Conservation (phyloP, 495 filamentous ascomycete species). For the Tuber brumale region DNA sequence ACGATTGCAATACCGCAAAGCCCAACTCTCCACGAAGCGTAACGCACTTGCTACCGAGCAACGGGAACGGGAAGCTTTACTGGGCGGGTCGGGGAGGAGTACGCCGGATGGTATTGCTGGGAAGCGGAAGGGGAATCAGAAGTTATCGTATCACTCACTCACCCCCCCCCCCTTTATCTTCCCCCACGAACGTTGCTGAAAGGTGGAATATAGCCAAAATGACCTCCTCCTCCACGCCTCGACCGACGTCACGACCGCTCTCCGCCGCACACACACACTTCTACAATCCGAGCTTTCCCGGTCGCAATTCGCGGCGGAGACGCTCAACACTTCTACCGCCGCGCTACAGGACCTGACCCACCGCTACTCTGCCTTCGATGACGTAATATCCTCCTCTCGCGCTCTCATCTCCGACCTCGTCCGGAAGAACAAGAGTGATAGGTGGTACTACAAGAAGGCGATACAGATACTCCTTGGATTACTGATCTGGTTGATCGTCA, state of each 20-base stretch:
- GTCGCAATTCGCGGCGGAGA: conserved; percentile 81
- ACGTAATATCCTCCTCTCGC: conserved; percentile 62
- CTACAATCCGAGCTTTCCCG: conserved; percentile 75
- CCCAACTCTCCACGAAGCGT: conserved; percentile 56
- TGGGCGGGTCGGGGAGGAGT: conserved; percentile 50
- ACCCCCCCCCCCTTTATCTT: neutral
- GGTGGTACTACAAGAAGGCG: conserved; percentile 88
- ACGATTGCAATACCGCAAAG: conserved; percentile 69
- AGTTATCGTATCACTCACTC: neutral
- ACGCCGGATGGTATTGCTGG: conserved; percentile 31
- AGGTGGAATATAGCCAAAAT: conserved; percentile 51
- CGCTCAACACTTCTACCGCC: conserved; percentile 70
- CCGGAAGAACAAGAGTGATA: conserved; percentile 84
- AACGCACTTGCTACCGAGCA: conserved; percentile 51
- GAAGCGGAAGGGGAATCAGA: conserved; percentile 30
- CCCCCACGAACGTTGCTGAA: conserved; percentile 5
- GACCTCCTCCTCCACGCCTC: conserved; percentile 65
- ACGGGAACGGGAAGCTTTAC: conserved; percentile 69
- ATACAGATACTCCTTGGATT: conserved; percentile 73
- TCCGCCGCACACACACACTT: conserved; percentile 76
- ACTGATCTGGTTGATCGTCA: conserved; percentile 76
- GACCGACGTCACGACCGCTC: conserved; percentile 72
- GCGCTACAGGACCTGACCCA: conserved; percentile 73
- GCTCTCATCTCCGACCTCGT: conserved; percentile 73
- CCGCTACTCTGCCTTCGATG: conserved; percentile 70